Evolutionary conservation across 345 rosid genomes (phyloP), one percentile per base, ranked within the genome.

Genomic region (Streptanthus diversifolius): DNA sequence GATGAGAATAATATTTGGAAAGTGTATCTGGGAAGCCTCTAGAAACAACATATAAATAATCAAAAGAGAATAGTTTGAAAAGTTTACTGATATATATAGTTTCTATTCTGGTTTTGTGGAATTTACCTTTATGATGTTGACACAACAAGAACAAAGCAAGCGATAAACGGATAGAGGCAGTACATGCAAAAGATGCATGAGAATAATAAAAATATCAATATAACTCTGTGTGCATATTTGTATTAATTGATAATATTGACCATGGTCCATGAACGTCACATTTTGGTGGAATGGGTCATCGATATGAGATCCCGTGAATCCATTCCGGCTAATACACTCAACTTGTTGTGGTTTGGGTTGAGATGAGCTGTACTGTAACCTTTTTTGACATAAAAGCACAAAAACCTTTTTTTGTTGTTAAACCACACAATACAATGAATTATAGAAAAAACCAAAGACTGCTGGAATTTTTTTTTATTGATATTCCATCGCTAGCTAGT

Each of bases 21-120:
- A 61, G 62, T 71, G 62, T 71, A 49, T 37, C 10, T 48, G 18
- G 30, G 67, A 70, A 59, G 67, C 19, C 67, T 39, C 54, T 71
- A 39, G 24, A 71, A 51, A 62, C 60, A 18, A 8, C 30, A 29
- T 41, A 54, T 19, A 35, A 35, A 11, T 41, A 41, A 41, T 25
- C 24, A 24, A 24, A 25, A 41, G 22, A 25, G 22, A 43, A 62
- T 62, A 41, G 7, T 41, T 63, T 41, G 14, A 63, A 62, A 40
- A 43, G 7, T 33, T 0, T 4, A 39, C 41, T 12, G n/a, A n/a
- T n/a, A n/a, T 37, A 39, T 58, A 32, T 58, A 13, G 12, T 59
- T 59, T 30, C 45, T 70, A 70, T 54, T 36, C n/a, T 68, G 29
- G 37, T 12, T 55, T 40, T 68, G 24, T 68, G 1, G 33, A 43